Percentiles rank a stretch among this genome's conserved stretches.
phyloP scores from a whole-genome alignment of 352 stramenopile species.

The Paralagenidium karlingii region DNA sequence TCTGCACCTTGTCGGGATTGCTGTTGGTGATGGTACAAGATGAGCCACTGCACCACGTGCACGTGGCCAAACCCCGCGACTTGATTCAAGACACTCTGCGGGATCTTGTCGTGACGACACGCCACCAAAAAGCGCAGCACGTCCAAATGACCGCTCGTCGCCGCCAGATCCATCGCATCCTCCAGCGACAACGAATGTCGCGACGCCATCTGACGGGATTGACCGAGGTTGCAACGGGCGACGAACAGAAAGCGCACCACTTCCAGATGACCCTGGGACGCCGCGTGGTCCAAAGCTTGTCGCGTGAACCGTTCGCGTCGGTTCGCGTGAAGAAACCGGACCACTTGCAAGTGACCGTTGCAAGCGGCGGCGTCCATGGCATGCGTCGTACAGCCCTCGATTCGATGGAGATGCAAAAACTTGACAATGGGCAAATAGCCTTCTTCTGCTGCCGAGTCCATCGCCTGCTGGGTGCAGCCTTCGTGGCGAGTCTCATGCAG shows the following conservation, averaged over 20 bases:
- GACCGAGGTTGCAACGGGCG: too few species aligned
- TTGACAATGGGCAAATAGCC: constrained; percentile 27
- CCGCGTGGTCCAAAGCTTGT: constrained; percentile 21
- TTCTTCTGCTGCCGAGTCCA: constrained; percentile 18
- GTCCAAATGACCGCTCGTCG: constrained; percentile 32
- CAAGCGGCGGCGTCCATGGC: constrained; percentile 46
- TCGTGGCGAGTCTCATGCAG: constrained; percentile 14
- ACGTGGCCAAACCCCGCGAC: constrained; percentile 15
- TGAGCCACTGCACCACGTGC: constrained; percentile 22
- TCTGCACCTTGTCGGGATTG: too few species aligned
- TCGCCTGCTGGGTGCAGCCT: too few species aligned
- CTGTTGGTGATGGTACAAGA: too few species aligned
- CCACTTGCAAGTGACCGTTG: constrained; percentile 26
- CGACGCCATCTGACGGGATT: constrained; percentile 19
- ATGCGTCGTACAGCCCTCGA: constrained; percentile 23
- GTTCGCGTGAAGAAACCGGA: constrained; percentile 27
- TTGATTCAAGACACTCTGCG: too few species aligned
- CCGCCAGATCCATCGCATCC: constrained; percentile 39
- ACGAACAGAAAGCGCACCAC: constrained; percentile 23
- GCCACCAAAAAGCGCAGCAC: constrained; percentile 33
- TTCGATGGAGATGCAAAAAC: constrained; percentile 23
- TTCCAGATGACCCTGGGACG: constrained; percentile 16
- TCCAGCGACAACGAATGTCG: too few species aligned
- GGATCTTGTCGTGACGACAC: too few species aligned
- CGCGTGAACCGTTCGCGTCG: constrained; percentile 20